Conservation (phyloP, 345 rosid genomes). For the Pseudoturritis turrita region DNA sequence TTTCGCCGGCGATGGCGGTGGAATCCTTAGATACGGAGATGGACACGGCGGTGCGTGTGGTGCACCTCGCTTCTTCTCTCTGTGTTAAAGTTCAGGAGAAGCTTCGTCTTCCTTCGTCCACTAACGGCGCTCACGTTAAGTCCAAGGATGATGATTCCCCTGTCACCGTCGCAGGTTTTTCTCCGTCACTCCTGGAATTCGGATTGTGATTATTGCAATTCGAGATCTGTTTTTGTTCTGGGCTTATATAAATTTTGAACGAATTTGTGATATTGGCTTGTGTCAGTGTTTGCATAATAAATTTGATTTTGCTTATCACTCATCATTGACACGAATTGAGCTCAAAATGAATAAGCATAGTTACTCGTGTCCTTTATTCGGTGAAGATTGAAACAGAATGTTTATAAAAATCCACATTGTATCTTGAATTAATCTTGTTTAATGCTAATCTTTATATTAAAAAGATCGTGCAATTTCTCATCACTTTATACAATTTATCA, state of each 20-base stretch:
- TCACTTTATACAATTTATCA: background rate
- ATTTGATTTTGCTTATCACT: background rate
- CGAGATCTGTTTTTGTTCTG: slow-evolving; percentile 6
- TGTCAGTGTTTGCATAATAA: background rate
- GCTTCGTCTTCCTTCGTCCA: slow-evolving; percentile 43
- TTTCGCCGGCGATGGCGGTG: slow-evolving; percentile 32
- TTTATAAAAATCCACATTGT: background rate
- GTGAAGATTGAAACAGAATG: slow-evolving; percentile 2
- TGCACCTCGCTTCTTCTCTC: slow-evolving; percentile 75
- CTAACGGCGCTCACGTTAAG: slow-evolving; percentile 36
- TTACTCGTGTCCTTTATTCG: background rate
- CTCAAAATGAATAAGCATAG: background rate
- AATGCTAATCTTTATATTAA: background rate
- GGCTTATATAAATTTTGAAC: background rate
- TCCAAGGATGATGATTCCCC: slow-evolving; percentile 89
- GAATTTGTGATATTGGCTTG: background rate
- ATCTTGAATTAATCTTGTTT: background rate
- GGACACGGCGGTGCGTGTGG: slow-evolving; percentile 75
- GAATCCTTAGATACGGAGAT: slow-evolving; percentile 42
- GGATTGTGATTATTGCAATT: background rate
- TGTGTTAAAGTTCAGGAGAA: slow-evolving; percentile 70
- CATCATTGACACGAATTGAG: background rate
- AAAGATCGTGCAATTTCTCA: background rate
- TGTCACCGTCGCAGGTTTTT: slow-evolving; percentile 83
- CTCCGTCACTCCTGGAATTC: background rate